phyloP scores from a whole-genome alignment of 1,284 basidiomycete species.

The Cutaneotrichosporon spelunceum region DNA sequence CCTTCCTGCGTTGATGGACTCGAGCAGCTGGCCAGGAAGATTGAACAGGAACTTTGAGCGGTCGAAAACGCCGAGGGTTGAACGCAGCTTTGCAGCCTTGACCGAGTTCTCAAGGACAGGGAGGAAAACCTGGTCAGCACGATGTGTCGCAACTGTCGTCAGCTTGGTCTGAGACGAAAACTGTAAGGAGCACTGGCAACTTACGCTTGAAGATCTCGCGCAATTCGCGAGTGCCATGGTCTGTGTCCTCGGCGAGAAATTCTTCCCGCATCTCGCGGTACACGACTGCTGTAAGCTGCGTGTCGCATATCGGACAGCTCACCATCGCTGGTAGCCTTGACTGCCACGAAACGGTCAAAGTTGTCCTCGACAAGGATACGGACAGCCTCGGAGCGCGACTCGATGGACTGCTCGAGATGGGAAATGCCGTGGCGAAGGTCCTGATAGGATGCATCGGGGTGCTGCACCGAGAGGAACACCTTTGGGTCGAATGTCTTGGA shows the following conservation, averaged over 20 bases:
- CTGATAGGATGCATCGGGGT: constrained; percentile 94
- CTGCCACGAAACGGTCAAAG: constrained; percentile 95
- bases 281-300: constrained; percentile 59
- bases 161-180: too few relatives aligned
- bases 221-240: constrained; percentile 79
- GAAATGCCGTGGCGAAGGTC: constrained; percentile 75
- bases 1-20: constrained; percentile 70
- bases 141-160: constrained; percentile 61
- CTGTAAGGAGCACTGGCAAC: constrained; percentile 29
- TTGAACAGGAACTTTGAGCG: constrained; percentile 99
- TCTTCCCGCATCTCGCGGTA: constrained; percentile 92
- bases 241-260: constrained; percentile 68
- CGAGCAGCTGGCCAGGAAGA: constrained; percentile 84
- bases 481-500: constrained; percentile 97
- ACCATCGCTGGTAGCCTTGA: constrained; percentile 96
- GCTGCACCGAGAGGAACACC: constrained; percentile 81
- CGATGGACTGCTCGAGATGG: constrained; percentile 70
- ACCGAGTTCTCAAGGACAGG: constrained; percentile 94
- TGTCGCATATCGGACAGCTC: constrained; percentile 28
- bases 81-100: constrained; percentile 88
- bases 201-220: constrained; percentile 78
- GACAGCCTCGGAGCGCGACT: constrained; percentile 86
- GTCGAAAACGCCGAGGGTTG: constrained; percentile 92
- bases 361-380: constrained; percentile 94
- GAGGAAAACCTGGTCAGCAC: constrained; percentile 92